Base-by-base conservation (phyloP, 306 rosid species). In the Rubus parviflorus region DNA sequence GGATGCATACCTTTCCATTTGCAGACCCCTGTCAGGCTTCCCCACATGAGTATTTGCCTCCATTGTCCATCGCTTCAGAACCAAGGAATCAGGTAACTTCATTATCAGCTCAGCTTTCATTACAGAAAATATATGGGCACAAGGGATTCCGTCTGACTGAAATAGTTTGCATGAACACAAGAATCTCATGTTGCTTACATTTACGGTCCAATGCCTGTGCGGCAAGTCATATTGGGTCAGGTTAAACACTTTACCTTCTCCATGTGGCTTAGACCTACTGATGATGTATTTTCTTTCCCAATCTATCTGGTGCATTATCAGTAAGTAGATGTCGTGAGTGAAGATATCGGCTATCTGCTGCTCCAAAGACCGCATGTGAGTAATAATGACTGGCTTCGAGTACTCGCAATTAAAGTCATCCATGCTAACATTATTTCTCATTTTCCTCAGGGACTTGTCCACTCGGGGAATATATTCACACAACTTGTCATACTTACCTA, bases 61-160 rank as follows among this genome's bases (percentile, higher is more conserved):
- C 66, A 60, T 10, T 60, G 66, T 60, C 66, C 66, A 23, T 60
- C 66, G 41, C 66, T 60, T 60, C 66, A 60, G 40, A 60, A 60
- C 19, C 40, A 60, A 60, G 66, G 66, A 25, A 37, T 23, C 66
- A 6, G 66, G 66, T 25, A 60, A 25, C 66, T 60, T 60, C 66
- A 60, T 23, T 25, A 60, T 60, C 40, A 60, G 66, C 66, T 60
- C 66, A 60, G n/a, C 66, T 13, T 60, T 60, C 66, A 60, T 60
- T 60, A 60, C 66, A 25, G 9, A 60, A 60, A 60, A 60, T 60
- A 60, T 25, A 60, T 60, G 66, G 3, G 66, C 66, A 25, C 66
- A 60, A 60, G 66, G 66, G 17, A 60, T 60, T 23, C 66, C 41
- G 17, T 60, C 66, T 12, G 66, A 60, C 41, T 60, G 66, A 25